Evolutionary conservation across 2,329 filamentous ascomycete species (phyloP).

Genomic region (Cladophialophora chaetospira): DNA sequence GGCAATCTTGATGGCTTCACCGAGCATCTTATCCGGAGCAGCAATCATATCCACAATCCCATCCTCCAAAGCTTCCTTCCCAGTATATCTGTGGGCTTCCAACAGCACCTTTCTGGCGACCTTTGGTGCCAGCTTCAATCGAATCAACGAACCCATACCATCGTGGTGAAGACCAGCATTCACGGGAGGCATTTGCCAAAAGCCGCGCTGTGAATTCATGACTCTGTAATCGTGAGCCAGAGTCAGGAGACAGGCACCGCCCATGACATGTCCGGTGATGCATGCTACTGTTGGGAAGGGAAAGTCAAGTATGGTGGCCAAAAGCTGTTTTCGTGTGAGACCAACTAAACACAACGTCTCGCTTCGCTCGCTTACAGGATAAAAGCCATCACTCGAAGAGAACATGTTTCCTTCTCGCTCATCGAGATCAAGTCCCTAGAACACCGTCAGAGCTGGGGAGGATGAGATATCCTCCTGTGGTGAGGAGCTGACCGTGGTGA

Average conservation of each 20-base stretch:
- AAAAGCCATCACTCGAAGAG: constrained; percentile 60
- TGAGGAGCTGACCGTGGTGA: constrained; percentile 36
- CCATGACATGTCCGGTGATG: constrained; percentile 52
- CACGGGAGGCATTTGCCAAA: constrained; percentile 55
- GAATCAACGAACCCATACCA: constrained; percentile 54
- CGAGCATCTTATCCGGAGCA: constrained; percentile 51
- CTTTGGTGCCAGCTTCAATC: constrained; percentile 53
- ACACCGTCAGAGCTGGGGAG: not conserved
- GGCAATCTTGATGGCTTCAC: constrained; percentile 47
- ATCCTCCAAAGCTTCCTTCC: constrained; percentile 52
- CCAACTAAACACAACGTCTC: not conserved
- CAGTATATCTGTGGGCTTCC: constrained; percentile 58
- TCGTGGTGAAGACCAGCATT: constrained; percentile 58
- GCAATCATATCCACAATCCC: constrained; percentile 57
- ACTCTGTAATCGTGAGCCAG: constrained; percentile 50
- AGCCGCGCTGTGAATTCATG: constrained; percentile 50
- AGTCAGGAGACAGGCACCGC: constrained; percentile 51
- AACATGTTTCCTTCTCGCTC: constrained; percentile 51
- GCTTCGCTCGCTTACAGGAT: constrained; percentile 50
- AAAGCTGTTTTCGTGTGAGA: constrained; percentile 4
- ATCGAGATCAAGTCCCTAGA: constrained; percentile 47
- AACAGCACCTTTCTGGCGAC: constrained; percentile 58
- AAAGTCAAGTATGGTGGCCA: constrained; percentile 46
- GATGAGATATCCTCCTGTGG: not conserved
- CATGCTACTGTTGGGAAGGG: constrained; percentile 51